Conservation (phyloP, 768 basidiomycete genomes). For the Scleroderma bovista region DNA sequence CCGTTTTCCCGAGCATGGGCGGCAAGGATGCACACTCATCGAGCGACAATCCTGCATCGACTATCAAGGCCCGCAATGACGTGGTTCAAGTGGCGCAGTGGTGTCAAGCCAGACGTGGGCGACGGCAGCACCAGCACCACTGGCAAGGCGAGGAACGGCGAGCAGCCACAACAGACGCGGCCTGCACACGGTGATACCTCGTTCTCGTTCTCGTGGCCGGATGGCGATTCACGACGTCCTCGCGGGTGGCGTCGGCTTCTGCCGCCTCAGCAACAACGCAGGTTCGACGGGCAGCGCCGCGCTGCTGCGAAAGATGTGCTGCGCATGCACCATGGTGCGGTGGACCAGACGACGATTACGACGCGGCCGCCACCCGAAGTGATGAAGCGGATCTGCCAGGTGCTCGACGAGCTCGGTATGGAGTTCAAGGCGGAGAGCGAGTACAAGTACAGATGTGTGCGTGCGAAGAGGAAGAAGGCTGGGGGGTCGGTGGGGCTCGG, state of each 20-base stretch:
- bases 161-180: slow-evolving; percentile 15
- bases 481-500: slow-evolving; percentile 40
- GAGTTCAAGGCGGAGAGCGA: slow-evolving; percentile 86
- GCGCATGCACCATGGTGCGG: slow-evolving; percentile 85
- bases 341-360: slow-evolving; percentile 87
- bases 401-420: slow-evolving; percentile 85
- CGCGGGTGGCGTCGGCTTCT: slow-evolving; percentile 4
- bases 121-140: slow-evolving; percentile 1
- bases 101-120: slow-evolving; percentile 27
- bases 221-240: slow-evolving; percentile 29
- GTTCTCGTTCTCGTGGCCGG: slow-evolving; percentile 36
- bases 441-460: slow-evolving; percentile 83
- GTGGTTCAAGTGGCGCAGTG: slow-evolving; percentile 86
- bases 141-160: slow-evolving; percentile 10
- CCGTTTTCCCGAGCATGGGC: slow-evolving; percentile 21
- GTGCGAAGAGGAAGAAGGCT: slow-evolving; percentile 67
- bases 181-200: slow-evolving; percentile 22
- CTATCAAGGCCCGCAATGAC: slow-evolving; percentile 88
- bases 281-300: too few species aligned
- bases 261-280: too few species aligned
- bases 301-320: slow-evolving; percentile 42
- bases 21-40: slow-evolving; percentile 21
- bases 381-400: slow-evolving; percentile 75
- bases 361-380: slow-evolving; percentile 81
- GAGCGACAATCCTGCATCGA: slow-evolving; percentile 56